Evolutionary conservation across 2,329 filamentous ascomycete genomes (phyloP).

Genomic region (Chrysoporthe austroafricana): DNA sequence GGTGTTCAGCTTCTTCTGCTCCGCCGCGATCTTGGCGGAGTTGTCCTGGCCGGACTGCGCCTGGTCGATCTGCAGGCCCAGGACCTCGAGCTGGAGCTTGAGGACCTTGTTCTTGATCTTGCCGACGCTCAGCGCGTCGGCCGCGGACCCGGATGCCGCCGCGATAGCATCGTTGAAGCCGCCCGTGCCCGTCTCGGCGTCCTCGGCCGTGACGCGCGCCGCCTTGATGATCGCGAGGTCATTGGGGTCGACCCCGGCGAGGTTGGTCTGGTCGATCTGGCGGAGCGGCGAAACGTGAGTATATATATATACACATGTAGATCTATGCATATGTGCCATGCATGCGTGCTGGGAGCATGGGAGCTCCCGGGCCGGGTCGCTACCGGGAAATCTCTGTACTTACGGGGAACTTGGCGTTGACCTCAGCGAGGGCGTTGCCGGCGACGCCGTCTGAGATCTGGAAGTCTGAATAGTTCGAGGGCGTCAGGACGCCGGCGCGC

Average conservation of each 20-base stretch:
- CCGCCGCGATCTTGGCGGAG: conserved; percentile 46
- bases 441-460: conserved; percentile 55
- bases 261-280: conserved; percentile 49
- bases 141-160: conserved; percentile 46
- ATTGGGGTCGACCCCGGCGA: conserved; percentile 48
- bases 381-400: conserved; percentile 23
- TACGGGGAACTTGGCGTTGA: conserved; percentile 58
- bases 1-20: conserved; percentile 56
- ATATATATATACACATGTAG: neutral
- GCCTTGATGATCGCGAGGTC: conserved; percentile 56
- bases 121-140: conserved; percentile 47
- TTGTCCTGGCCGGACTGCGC: conserved; percentile 51
- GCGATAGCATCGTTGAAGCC: conserved; percentile 59
- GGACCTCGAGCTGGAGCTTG: conserved; percentile 57
- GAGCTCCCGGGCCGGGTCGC: too few species aligned
- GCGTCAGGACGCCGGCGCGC: conserved; percentile 38
- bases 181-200: conserved; percentile 53
- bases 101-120: conserved; percentile 45
- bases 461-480: conserved; percentile 45
- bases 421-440: conserved; percentile 58
- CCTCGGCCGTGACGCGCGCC: conserved; percentile 54
- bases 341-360: neutral
- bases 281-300: conserved; percentile 2
- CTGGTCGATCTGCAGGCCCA: conserved; percentile 54
- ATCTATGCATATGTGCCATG: neutral